Evolutionary conservation across 2,329 filamentous ascomycete species (phyloP).

Genomic region (Pestalotiopsis sp.): DNA sequence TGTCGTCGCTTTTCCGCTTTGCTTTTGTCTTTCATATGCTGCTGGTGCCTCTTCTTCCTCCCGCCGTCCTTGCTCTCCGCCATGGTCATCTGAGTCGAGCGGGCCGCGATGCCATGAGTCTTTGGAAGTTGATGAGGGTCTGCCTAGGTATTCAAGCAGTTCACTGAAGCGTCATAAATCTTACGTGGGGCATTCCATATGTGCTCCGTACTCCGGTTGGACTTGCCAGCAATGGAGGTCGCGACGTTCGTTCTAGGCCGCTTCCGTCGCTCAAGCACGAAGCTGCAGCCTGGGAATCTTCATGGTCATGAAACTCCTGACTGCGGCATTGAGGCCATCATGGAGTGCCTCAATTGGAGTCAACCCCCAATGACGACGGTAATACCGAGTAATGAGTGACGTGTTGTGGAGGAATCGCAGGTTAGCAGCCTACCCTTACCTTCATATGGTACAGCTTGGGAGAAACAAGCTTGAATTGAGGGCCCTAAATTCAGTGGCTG

Average conservation of each 20-base stretch:
- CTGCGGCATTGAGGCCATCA: not conserved
- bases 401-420: not conserved
- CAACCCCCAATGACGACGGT: not conserved
- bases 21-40: not conserved
- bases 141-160: too few relatives aligned
- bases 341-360: not conserved
- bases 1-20: not conserved
- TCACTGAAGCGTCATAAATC: not conserved
- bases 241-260: not conserved
- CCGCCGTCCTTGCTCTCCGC: not conserved
- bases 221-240: not conserved
- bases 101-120: not conserved
- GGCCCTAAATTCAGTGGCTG: not conserved
- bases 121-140: not conserved
- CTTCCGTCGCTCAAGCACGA: not conserved
- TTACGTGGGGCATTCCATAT: not conserved
- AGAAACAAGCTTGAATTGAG: not conserved
- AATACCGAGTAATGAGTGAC: not conserved
- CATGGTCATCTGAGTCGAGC: not conserved
- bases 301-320: not conserved
- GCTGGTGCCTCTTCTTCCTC: slow-evolving; percentile 4
- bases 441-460: too few relatives aligned
- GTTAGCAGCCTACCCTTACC: too few relatives aligned
- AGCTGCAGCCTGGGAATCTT: not conserved
- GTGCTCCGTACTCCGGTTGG: not conserved